Percentiles rank a stretch among this genome's conserved stretches.
Conservation (phyloP, 2,329 filamentous ascomycete species). For the Coniochaeta hoffmannii region DNA sequence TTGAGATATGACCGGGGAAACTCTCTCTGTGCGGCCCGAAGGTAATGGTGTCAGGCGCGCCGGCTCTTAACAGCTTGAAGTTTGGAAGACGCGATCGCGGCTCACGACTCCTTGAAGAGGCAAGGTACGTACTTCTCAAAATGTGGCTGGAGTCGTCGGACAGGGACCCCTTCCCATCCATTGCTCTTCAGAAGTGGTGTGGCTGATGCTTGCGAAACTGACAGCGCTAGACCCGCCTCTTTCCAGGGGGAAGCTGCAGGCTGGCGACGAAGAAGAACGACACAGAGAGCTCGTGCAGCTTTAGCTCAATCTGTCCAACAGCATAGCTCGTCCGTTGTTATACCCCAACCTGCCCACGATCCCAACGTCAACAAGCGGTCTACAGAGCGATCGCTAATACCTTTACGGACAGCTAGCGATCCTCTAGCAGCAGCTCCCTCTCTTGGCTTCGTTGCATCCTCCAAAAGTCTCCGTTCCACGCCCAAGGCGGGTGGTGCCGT, state of each 20-base stretch:
- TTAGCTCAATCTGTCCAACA: neutral
- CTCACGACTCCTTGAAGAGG: too few relatives aligned
- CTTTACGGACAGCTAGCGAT: too few relatives aligned
- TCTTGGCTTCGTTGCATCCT: neutral
- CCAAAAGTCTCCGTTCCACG: neutral
- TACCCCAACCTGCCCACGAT: neutral
- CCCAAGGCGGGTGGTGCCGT: neutral
- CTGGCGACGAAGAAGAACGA: neutral
- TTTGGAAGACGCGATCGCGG: neutral
- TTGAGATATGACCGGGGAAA: neutral
- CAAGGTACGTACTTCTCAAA: too few relatives aligned
- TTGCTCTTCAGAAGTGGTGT: neutral
- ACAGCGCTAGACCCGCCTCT: neutral
- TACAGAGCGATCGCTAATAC: too few relatives aligned
- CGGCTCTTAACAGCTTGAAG: neutral
- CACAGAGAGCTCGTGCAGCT: too few relatives aligned
- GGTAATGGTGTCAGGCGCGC: neutral
- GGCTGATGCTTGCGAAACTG: neutral
- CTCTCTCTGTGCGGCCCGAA: too few relatives aligned
- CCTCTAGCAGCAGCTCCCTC: neutral
- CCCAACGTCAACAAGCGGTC: too few relatives aligned
- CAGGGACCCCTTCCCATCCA: neutral
- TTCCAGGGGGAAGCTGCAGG: constrained; percentile 2
- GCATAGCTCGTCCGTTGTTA: neutral
- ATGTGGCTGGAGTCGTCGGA: neutral